These are phyloP conservation scores for Phytophthora pini DNA, from an alignment of 352 stramenopile genomes.

Conservation along the genomic window DNA sequence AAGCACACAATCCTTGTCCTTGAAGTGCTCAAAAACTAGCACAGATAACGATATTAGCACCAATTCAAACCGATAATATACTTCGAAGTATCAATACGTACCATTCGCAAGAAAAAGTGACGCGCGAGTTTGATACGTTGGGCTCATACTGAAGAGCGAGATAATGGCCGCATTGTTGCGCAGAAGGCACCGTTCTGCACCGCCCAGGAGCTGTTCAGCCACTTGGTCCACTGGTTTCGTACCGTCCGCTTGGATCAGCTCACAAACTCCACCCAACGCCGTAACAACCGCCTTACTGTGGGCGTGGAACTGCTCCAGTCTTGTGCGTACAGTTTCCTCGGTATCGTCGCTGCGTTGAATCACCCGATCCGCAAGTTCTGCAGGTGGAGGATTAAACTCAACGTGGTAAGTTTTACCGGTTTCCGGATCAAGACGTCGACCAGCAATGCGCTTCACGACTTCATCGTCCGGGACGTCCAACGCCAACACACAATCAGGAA, in stretches of 20 bases:
- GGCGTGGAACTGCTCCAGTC: conserved; percentile 86
- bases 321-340: conserved; percentile 87
- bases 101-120: conserved; percentile 65
- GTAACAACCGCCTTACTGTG: conserved; percentile 61
- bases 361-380: conserved; percentile 65
- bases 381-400: conserved; percentile 80
- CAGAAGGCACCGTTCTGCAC: conserved; percentile 59
- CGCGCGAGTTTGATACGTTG: conserved; percentile 44
- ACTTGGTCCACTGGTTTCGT: conserved; percentile 60
- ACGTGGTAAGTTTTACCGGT: conserved; percentile 94
- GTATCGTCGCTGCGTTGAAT: conserved; percentile 88
- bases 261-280: conserved; percentile 47
- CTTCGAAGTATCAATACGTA: conserved; percentile 19
- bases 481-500: conserved; percentile 94
- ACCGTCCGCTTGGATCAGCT: conserved; percentile 56
- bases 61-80: background rate
- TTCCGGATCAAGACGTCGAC: conserved; percentile 90
- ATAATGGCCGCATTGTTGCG: conserved; percentile 69
- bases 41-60: background rate
- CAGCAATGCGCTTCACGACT: conserved; percentile 94
- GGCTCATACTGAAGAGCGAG: conserved; percentile 57
- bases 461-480: conserved; percentile 95
- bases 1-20: conserved; percentile 64
- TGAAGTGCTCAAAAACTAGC: conserved; percentile 64
- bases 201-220: conserved; percentile 56